These are phyloP conservation scores for Gracilaria domingensis DNA, from an alignment of 23 red algal genomes.

Conservation along the genomic window DNA sequence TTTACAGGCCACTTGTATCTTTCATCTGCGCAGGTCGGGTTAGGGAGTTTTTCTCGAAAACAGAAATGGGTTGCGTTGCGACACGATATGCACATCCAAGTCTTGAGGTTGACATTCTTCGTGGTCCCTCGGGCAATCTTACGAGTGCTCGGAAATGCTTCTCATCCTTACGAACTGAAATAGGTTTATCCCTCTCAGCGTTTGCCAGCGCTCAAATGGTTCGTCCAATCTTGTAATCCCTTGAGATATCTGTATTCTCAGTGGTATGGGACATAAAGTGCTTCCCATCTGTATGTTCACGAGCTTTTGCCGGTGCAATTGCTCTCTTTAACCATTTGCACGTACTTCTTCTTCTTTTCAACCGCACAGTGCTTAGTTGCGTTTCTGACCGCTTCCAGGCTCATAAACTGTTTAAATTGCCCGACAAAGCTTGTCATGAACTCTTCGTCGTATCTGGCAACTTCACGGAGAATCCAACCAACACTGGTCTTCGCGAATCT, in stretches of 20 bases:
- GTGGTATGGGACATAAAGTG: not conserved
- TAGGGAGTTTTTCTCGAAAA: no score
- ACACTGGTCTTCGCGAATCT: slow-evolving; percentile 62
- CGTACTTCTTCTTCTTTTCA: slow-evolving; percentile 32
- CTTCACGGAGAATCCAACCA: slow-evolving; percentile 42
- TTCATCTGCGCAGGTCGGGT: no score
- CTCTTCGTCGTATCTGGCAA: slow-evolving; percentile 30
- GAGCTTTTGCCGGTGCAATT: not conserved
- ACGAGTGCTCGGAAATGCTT: no score
- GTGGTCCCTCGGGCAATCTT: no score
- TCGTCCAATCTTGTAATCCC: not conserved
- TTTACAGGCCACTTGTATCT: no score
- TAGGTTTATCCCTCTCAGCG: no score
- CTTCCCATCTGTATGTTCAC: not conserved
- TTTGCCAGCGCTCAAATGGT: no score
- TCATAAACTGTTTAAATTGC: slow-evolving; percentile 4
- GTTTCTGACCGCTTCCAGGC: slow-evolving; percentile 53
- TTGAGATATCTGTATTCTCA: not conserved
- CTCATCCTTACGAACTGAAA: no score
- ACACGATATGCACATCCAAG: no score
- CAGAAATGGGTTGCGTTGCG: no score
- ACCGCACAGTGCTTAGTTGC: slow-evolving; percentile 31
- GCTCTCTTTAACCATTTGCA: slow-evolving; percentile 31
- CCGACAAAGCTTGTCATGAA: slow-evolving; percentile 43
- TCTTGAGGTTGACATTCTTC: no score